These are phyloP conservation scores for Hymenoscyphus albidus DNA, from an alignment of 2,329 filamentous ascomycete genomes.

Conservation along the genomic window DNA sequence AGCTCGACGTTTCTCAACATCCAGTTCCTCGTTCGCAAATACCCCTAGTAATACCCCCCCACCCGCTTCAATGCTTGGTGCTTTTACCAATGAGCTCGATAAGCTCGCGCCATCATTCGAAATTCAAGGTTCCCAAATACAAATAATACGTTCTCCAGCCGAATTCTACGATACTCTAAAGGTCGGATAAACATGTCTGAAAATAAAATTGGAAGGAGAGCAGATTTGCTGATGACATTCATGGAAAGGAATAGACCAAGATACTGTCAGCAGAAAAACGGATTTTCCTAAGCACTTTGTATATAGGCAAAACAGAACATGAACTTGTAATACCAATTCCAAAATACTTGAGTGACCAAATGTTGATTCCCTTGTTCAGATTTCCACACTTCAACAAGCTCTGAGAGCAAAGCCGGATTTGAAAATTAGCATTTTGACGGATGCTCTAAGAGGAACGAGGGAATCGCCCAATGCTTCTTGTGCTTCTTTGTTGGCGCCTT, in stretches of 20 bases:
- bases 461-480: conserved; percentile 83
- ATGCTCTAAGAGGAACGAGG: conserved; percentile 84
- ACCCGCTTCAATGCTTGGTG: conserved; percentile 51
- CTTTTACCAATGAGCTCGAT: conserved; percentile 73
- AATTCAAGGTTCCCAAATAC: conserved; percentile 74
- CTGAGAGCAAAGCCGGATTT: conserved; percentile 71
- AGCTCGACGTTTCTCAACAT: conserved; percentile 32
- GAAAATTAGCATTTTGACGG: conserved; percentile 83
- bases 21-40: conserved; percentile 20
- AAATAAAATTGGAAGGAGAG: conserved; percentile 3
- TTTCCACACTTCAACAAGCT: conserved; percentile 71
- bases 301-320: conserved; percentile 89
- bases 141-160: conserved; percentile 72
- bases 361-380: conserved; percentile 42
- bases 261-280: conserved; percentile 74
- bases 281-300: conserved; percentile 92
- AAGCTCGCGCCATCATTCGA: conserved; percentile 88
- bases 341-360: conserved; percentile 16
- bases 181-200: conserved; percentile 44
- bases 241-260: conserved; percentile 55
- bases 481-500: conserved; percentile 78
- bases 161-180: conserved; percentile 92
- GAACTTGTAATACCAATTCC: conserved; percentile 59
- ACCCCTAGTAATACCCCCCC: conserved; percentile 36
- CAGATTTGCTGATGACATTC: conserved; percentile 28